Percentiles rank a stretch among this genome's conserved stretches.
Evolutionary conservation across 2,329 filamentous ascomycete genomes (phyloP).

Genomic region (Aotearoamyces nothofagi): DNA sequence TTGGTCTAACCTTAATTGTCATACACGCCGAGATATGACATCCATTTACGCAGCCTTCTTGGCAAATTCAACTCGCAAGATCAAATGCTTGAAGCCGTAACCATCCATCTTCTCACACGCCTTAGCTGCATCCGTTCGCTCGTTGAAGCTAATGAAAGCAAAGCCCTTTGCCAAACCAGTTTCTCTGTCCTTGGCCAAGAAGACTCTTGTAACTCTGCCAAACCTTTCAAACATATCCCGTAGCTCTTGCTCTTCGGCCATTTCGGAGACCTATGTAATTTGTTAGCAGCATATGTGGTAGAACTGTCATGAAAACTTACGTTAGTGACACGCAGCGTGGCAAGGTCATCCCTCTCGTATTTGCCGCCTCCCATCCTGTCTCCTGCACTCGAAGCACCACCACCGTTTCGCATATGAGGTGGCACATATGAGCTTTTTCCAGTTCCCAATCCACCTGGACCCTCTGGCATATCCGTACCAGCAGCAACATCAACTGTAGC

Average conservation of each 20-base stretch:
- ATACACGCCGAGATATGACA: constrained; percentile 4
- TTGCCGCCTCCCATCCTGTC: constrained; percentile 80
- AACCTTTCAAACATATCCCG: constrained; percentile 97
- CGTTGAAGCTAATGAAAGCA: constrained; percentile 94
- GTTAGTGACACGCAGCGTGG: constrained; percentile 94
- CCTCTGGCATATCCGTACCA: constrained; percentile 27
- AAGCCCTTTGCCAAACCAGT: constrained; percentile 96
- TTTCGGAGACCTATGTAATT: constrained; percentile 64
- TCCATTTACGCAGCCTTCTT: constrained; percentile 41
- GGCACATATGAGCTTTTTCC: constrained; percentile 84
- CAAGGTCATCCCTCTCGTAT: constrained; percentile 90
- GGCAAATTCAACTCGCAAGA: constrained; percentile 75
- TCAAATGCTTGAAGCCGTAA: constrained; percentile 78
- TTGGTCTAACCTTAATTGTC: constrained; percentile 1
- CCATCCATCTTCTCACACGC: constrained; percentile 98
- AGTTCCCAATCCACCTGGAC: constrained; percentile 40
- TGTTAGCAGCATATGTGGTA: too few relatives aligned
- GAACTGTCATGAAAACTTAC: constrained; percentile 47
- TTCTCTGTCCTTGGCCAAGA: constrained; percentile 94
- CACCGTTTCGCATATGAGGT: constrained; percentile 70
- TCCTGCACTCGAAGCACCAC: constrained; percentile 40
- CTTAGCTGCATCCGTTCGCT: constrained; percentile 76
- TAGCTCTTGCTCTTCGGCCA: constrained; percentile 90
- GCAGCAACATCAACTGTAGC: constrained; percentile 36
- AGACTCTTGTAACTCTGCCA: constrained; percentile 91